Evolutionary conservation across 805 yeast species (phyloP).

Genomic region (Starmerella bacillaris): DNA sequence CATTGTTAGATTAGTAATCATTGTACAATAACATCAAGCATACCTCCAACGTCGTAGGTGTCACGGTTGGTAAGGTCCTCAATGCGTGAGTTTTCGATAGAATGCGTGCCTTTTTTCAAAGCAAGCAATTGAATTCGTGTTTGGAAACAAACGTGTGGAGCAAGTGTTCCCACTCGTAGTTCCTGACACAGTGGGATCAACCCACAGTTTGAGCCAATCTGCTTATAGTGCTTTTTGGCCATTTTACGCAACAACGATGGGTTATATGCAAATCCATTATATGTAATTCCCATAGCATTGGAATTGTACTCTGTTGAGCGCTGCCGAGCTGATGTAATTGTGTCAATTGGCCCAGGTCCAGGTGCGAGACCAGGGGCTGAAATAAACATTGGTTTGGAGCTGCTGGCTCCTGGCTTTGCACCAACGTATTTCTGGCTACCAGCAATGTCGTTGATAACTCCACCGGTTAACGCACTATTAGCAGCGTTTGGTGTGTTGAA

Average conservation of each 20-base stretch:
- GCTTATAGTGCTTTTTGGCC: conserved; percentile 15
- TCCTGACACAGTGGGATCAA: conserved; percentile 49
- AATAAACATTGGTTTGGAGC: no score
- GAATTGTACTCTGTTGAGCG: no score
- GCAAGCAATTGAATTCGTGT: conserved; percentile 45
- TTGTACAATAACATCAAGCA: conserved; percentile 47
- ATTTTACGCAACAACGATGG: conserved; percentile 7
- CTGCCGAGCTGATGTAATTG: no score
- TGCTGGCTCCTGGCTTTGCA: no score
- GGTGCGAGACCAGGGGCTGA: no score
- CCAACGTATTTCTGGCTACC: no score
- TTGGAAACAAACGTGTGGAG: conserved; percentile 45
- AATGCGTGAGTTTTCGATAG: conserved; percentile 45
- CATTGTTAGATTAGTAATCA: conserved; percentile 4
- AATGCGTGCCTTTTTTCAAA: conserved; percentile 44
- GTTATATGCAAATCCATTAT: conserved; percentile 2
- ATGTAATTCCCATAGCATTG: no score
- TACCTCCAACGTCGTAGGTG: conserved; percentile 47
- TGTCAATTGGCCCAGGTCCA: no score
- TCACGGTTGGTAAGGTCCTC: conserved; percentile 50
- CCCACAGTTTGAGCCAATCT: conserved; percentile 28
- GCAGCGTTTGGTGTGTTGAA: neutral
- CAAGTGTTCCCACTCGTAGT: conserved; percentile 42
- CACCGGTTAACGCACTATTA: neutral
- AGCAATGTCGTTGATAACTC: no score